A percentile compares a stretch with the other conserved stretches of the same genome.
These are phyloP conservation scores for Nymphaea colorata DNA, from an alignment of 164 flowering plant genomes.

Conservation along the genomic window DNA sequence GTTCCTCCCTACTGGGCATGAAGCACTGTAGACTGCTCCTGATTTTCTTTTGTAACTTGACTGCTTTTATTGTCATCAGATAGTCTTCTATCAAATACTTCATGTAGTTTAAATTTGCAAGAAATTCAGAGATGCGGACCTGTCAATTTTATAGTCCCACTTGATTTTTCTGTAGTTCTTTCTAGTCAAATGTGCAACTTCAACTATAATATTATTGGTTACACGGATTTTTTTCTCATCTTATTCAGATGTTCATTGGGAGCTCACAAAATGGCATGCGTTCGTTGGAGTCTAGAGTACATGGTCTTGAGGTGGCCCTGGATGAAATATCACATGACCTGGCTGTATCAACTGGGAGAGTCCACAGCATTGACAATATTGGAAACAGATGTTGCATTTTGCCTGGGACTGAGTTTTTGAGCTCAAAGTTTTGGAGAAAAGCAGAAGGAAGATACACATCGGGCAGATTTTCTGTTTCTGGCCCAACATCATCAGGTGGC, in stretches of 20 bases:
- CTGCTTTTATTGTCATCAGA: too few species aligned
- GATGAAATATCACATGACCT: slow-evolving; percentile 80
- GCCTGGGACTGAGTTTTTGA: slow-evolving; percentile 76
- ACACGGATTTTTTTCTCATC: not conserved
- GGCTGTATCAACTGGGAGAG: slow-evolving; percentile 58
- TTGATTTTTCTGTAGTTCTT: not conserved
- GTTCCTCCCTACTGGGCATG: too few species aligned
- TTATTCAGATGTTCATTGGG: slow-evolving; percentile 60
- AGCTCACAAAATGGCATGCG: slow-evolving; percentile 77
- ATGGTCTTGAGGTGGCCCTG: slow-evolving; percentile 69
- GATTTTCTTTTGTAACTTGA: too few species aligned
- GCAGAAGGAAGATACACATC: slow-evolving; percentile 32
- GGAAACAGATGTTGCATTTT: slow-evolving; percentile 54
- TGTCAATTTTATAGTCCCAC: not conserved
- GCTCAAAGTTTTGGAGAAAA: slow-evolving; percentile 79
- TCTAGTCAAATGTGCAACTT: not conserved
- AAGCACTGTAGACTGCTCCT: too few species aligned
- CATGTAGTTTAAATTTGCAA: too few species aligned
- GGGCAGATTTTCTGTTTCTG: slow-evolving; percentile 30
- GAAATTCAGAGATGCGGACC: not conserved
- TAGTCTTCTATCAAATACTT: too few species aligned
- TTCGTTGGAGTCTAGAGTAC: slow-evolving; percentile 85
- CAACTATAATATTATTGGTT: not conserved
- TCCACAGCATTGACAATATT: slow-evolving; percentile 5
- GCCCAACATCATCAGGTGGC: slow-evolving; percentile 21